phyloP scores from a whole-genome alignment of 2,329 filamentous ascomycete genomes.

The Simplicillium sp. region DNA sequence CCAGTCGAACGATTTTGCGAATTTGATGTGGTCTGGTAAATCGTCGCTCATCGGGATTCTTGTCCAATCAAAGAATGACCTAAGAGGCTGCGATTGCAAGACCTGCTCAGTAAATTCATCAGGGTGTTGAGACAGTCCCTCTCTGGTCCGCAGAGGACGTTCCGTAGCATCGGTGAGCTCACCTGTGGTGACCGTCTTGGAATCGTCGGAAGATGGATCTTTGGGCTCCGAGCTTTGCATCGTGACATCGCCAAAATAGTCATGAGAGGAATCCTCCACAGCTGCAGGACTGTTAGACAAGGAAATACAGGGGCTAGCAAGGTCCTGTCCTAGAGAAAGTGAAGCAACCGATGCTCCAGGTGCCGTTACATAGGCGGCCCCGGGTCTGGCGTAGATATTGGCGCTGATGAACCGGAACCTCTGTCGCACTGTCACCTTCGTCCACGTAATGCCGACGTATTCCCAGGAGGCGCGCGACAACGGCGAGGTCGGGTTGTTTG shows the following conservation, averaged over 20 bases:
- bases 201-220: constrained; percentile 8
- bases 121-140: constrained; percentile 16
- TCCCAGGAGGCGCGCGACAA: constrained; percentile 28
- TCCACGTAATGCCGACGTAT: constrained; percentile 62
- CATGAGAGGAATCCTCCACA: constrained; percentile 20
- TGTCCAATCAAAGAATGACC: constrained; percentile 72
- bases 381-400: constrained; percentile 26
- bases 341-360: constrained; percentile 11
- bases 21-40: constrained; percentile 62
- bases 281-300: constrained; percentile 22
- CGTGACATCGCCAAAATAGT: constrained; percentile 32
- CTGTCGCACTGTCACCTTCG: constrained; percentile 57
- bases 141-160: background rate
- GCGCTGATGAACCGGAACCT: constrained; percentile 61
- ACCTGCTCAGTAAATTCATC: constrained; percentile 33
- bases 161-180: background rate
- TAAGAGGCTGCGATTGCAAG: constrained; percentile 22
- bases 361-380: constrained; percentile 12
- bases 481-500: too few relatives aligned
- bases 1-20: constrained; percentile 67
- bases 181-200: too few relatives aligned
- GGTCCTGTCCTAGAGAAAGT: constrained; percentile 13
- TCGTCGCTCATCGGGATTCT: constrained; percentile 53
- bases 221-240: constrained; percentile 14
- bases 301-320: constrained; percentile 24